Evolutionary conservation across 2,329 filamentous ascomycete genomes (phyloP).

Genomic region (Fusarium sacchari): DNA sequence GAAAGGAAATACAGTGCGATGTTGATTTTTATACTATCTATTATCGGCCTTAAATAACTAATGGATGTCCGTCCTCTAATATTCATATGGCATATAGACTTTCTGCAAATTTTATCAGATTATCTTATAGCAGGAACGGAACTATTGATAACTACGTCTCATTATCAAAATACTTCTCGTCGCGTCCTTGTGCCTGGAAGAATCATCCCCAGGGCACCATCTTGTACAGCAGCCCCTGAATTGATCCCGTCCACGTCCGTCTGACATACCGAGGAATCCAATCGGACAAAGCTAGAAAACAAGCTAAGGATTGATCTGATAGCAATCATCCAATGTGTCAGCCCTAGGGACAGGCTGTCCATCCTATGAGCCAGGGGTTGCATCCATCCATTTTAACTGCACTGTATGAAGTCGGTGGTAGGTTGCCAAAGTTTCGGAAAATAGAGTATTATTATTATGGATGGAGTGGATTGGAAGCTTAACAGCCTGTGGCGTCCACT

Average conservation of each 20-base stretch:
- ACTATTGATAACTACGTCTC: neutral
- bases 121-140: no score
- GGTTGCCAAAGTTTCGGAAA: neutral
- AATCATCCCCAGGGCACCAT: neutral
- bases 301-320: neutral
- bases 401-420: neutral
- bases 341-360: neutral
- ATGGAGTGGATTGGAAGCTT: neutral
- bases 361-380: neutral
- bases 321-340: neutral
- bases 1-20: neutral
- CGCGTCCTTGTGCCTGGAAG: neutral
- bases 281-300: neutral
- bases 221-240: neutral
- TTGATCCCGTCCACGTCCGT: neutral
- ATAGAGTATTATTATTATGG: neutral
- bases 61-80: neutral
- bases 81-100: no score
- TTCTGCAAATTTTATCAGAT: neutral
- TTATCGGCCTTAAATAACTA: neutral
- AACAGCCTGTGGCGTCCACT: neutral
- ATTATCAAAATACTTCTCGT: neutral
- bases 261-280: neutral
- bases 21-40: fast-evolving
- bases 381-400: neutral